phyloP scores from a whole-genome alignment of 1,284 basidiomycete genomes.

The Ceratobasidium sp. region DNA sequence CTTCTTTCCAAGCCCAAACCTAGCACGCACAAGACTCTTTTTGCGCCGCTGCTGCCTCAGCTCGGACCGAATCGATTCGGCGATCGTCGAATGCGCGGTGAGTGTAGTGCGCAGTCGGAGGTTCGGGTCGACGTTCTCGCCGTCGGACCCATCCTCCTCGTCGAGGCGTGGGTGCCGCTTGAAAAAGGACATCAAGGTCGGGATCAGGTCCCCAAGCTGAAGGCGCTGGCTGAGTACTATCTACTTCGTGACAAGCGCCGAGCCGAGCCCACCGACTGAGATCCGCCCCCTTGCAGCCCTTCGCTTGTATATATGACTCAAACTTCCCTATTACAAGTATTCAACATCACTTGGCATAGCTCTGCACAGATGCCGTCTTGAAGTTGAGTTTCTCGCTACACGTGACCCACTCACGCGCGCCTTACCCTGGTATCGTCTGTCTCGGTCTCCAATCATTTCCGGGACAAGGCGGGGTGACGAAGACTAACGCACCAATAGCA shows the following conservation, averaged over 20 bases:
- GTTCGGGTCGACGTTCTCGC: constrained; percentile 76
- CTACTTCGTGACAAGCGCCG: constrained; percentile 2
- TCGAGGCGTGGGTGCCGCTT: too few relatives aligned
- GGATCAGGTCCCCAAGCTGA: neutral
- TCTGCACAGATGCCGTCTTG: neutral
- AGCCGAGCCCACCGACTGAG: constrained; percentile 14
- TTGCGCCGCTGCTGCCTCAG: constrained; percentile 73
- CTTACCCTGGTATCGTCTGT: neutral
- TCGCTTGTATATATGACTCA: neutral
- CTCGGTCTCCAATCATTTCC: neutral
- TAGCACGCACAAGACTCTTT: constrained; percentile 56
- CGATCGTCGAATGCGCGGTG: constrained; percentile 89
- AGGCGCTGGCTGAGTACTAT: neutral
- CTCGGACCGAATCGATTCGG: constrained; percentile 85
- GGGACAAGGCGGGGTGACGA: neutral
- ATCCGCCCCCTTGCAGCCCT: constrained; percentile 1
- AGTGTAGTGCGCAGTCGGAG: constrained; percentile 87
- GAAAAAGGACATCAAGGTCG: neutral
- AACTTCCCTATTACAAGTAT: neutral
- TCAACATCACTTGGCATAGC: neutral
- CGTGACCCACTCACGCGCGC: neutral
- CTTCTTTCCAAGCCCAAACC: constrained; percentile 41
- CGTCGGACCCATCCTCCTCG: too few relatives aligned
- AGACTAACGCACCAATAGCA: too few relatives aligned
- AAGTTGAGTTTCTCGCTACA: constrained; percentile 7